A percentile compares a stretch with the other conserved stretches of the same genome.
Conservation (phyloP, 176 grass and related monocot species). For the Rhipidocladum racemiflorum region DNA sequence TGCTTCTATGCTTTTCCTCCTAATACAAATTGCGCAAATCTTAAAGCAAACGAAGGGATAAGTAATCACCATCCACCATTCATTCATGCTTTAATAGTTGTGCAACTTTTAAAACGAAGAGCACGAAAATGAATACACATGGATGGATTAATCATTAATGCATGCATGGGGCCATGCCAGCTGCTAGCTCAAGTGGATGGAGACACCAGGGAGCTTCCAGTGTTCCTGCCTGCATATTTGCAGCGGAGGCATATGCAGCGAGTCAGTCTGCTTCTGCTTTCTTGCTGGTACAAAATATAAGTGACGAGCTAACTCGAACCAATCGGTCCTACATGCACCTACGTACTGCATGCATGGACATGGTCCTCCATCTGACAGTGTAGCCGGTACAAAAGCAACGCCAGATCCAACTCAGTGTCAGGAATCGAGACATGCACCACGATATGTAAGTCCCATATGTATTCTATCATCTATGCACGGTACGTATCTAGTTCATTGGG, state of each 20-base stretch:
- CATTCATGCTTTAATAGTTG: no score
- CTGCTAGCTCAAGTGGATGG: background rate
- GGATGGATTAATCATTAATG: no score
- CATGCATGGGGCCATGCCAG: background rate
- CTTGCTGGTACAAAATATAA: background rate
- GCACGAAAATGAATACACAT: no score
- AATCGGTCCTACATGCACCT: background rate
- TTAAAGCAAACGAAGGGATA: no score
- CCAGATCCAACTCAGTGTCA: slow-evolving; percentile 35
- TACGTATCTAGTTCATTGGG: background rate
- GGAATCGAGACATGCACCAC: background rate
- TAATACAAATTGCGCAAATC: no score
- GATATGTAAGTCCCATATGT: background rate
- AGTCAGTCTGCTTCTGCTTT: background rate
- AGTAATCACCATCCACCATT: no score
- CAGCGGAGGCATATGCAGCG: slow-evolving; percentile 1
- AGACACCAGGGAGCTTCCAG: slow-evolving; percentile 22
- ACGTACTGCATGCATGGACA: slow-evolving; percentile 9
- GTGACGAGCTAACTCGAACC: background rate
- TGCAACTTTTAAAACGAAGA: no score
- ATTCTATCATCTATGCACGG: background rate
- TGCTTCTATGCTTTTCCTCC: no score
- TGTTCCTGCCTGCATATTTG: slow-evolving; percentile 4
- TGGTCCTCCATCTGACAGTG: slow-evolving; percentile 13
- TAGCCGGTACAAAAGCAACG: background rate